These are phyloP conservation scores for Tolypocladium guangdongense DNA, from an alignment of 2,329 filamentous ascomycete genomes.

Conservation along the genomic window DNA sequence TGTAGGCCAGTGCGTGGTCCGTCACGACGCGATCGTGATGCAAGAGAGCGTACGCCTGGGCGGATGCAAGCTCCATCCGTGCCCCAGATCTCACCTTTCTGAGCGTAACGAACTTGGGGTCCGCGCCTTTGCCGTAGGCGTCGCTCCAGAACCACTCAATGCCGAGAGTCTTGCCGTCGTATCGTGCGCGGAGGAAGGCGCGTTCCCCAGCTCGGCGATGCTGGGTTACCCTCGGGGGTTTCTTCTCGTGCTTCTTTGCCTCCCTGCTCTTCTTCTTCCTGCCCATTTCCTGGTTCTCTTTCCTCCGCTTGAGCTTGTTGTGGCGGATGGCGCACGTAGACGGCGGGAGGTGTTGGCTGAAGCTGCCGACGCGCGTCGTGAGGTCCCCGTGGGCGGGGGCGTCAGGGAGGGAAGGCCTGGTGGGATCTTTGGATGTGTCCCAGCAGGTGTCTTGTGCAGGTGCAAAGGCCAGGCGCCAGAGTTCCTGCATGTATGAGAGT, in stretches of 20 bases:
- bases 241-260: neutral
- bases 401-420: neutral
- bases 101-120: neutral
- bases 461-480: no score
- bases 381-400: neutral
- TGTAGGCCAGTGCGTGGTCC: neutral
- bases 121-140: neutral
- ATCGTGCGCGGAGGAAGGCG: neutral
- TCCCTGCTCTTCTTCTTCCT: neutral
- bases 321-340: neutral
- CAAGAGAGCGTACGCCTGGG: neutral
- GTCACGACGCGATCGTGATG: neutral
- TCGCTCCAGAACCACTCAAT: constrained; percentile 4
- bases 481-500: no score
- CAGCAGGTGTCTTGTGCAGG: neutral
- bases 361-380: neutral
- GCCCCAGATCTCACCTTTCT: neutral
- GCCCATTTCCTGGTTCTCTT: neutral
- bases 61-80: neutral
- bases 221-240: neutral
- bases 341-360: neutral
- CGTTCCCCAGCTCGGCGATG: neutral
- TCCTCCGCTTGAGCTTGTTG: neutral
- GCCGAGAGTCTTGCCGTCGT: neutral
- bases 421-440: neutral